These are phyloP conservation scores for Asparagopsis taxiformis DNA, from an alignment of 31 red algal species.

Conservation along the genomic window DNA sequence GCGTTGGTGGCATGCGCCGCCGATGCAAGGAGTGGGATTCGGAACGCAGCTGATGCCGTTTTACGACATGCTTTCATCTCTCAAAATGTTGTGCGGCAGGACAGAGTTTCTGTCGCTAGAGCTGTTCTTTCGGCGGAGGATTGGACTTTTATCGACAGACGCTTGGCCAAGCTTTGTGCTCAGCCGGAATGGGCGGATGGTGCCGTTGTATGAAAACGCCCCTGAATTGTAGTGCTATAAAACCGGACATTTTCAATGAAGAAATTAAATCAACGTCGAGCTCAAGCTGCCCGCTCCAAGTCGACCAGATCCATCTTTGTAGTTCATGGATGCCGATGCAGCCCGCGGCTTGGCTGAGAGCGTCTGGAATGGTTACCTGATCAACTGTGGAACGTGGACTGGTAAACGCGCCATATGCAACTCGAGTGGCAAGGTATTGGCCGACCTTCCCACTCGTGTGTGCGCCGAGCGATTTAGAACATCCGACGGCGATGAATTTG, in stretches of 20 bases:
- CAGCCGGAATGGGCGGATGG: constrained; percentile 37
- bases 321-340: too few species aligned
- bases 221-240: too few species aligned
- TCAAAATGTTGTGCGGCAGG: neutral
- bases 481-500: constrained; percentile 32
- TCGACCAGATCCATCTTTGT: too few species aligned
- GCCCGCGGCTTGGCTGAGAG: too few species aligned
- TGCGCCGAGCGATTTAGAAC: constrained; percentile 59
- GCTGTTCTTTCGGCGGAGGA: constrained; percentile 34
- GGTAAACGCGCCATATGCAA: constrained; percentile 65
- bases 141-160: constrained; percentile 37
- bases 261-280: too few species aligned
- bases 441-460: constrained; percentile 45
- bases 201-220: too few species aligned
- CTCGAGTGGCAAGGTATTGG: constrained; percentile 44
- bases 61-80: constrained; percentile 37
- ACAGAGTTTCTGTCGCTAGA: neutral
- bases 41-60: constrained; percentile 47
- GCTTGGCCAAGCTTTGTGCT: constrained; percentile 20
- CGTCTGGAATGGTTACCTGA: constrained; percentile 65
- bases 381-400: constrained; percentile 56
- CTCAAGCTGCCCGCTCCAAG: too few species aligned
- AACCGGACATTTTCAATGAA: too few species aligned
- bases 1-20: constrained; percentile 38
- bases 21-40: constrained; percentile 39